Evolutionary conservation across 164 flowering plant genomes (phyloP).

Genomic region (Nymphaea colorata): DNA sequence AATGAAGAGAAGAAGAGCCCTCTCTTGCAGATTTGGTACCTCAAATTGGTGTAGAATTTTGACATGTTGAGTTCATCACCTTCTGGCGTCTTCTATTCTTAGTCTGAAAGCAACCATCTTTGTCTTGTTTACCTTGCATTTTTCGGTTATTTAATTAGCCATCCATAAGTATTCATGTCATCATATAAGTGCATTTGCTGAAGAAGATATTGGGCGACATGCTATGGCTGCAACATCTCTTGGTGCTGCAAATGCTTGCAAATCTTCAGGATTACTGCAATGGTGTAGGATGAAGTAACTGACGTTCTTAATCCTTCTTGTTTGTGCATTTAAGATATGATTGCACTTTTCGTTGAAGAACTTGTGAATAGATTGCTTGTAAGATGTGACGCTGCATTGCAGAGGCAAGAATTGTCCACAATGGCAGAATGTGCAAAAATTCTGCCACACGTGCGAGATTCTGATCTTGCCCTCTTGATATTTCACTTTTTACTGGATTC

Average conservation of each 20-base stretch:
- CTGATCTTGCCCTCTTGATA: not conserved
- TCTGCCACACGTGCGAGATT: constrained; percentile 60
- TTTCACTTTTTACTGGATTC: too few species aligned
- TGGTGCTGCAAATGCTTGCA: not conserved
- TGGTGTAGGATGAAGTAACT: not conserved
- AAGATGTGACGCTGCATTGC: constrained; percentile 93
- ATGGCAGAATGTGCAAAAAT: constrained; percentile 99
- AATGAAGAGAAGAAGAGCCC: too few species aligned
- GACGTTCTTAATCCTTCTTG: too few species aligned
- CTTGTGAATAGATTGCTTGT: constrained; percentile 91
- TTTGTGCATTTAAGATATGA: too few species aligned
- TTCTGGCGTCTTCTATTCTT: too few species aligned
- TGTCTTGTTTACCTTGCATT: too few species aligned
- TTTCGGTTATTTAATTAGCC: too few species aligned
- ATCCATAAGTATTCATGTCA: not conserved
- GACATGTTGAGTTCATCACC: too few species aligned
- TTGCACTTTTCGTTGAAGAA: constrained; percentile 26
- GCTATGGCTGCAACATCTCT: not conserved
- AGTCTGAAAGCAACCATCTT: too few species aligned
- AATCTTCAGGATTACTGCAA: not conserved
- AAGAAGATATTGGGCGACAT: not conserved
- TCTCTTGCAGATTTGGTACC: too few species aligned
- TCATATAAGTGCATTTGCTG: not conserved
- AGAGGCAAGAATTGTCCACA: constrained; percentile 79
- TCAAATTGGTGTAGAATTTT: too few species aligned